These are phyloP conservation scores for Triticum dicoccoides DNA, from an alignment of 176 grass and related monocot species.

Conservation along the genomic window DNA sequence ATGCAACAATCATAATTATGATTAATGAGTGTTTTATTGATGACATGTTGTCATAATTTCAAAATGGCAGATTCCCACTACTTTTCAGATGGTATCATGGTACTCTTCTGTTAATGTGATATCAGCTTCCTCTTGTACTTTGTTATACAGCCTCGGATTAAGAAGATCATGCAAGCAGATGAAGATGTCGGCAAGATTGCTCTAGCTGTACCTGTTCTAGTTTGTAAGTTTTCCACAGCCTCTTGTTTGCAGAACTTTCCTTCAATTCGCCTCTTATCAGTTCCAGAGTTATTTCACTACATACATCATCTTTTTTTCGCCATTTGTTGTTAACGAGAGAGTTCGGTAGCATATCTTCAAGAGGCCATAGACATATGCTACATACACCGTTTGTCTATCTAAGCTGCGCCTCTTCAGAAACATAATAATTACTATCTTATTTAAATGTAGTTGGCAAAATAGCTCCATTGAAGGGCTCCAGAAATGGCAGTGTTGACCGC, in stretches of 20 bases:
- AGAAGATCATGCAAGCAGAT: constrained; percentile 99
- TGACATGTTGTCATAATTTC: not conserved
- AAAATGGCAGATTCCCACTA: not conserved
- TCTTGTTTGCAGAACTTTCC: not conserved
- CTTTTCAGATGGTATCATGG: constrained; percentile 3
- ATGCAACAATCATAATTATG: not conserved
- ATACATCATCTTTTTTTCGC: not conserved
- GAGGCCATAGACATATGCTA: not conserved
- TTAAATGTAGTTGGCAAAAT: too few relatives aligned
- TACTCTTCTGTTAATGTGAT: constrained; percentile 5
- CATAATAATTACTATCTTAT: too few relatives aligned
- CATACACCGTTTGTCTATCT: not conserved
- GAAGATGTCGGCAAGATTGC: constrained; percentile 98
- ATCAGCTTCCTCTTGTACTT: not conserved
- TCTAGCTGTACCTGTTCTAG: constrained; percentile 89
- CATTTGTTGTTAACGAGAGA: not conserved
- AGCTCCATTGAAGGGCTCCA: too few relatives aligned
- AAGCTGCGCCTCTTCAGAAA: too few relatives aligned
- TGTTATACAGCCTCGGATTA: constrained; percentile 74
- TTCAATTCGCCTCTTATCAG: not conserved
- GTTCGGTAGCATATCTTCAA: constrained; percentile 10
- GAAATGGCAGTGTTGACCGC: too few relatives aligned
- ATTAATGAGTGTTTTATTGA: not conserved
- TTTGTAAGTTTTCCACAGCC: constrained; percentile 73
- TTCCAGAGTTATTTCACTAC: not conserved